phyloP scores from a whole-genome alignment of 2,329 filamentous ascomycete species.

The Colletotrichum spaethianum region DNA sequence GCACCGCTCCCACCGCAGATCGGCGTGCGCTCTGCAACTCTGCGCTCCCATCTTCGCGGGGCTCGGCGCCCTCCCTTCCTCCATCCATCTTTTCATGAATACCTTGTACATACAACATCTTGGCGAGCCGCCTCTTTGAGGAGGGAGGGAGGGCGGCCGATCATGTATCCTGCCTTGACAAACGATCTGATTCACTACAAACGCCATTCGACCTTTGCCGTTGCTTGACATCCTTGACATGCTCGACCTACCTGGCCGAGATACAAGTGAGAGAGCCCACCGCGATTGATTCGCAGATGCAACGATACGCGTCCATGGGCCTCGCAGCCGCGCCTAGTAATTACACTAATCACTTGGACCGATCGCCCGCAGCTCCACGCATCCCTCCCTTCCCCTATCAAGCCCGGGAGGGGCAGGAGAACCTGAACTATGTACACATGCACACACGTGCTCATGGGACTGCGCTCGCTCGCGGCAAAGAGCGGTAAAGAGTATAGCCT shows the following conservation, averaged over 20 bases:
- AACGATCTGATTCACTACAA: background rate
- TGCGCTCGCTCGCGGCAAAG: no score
- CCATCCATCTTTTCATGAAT: background rate
- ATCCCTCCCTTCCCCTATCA: background rate
- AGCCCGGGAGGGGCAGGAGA: no score
- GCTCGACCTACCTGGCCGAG: background rate
- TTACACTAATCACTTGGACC: background rate
- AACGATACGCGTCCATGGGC: background rate
- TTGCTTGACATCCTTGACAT: background rate
- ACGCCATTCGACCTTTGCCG: background rate
- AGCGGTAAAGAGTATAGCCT: background rate
- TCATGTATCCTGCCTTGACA: background rate
- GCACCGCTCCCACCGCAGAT: constrained; percentile 1
- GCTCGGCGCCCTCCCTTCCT: background rate
- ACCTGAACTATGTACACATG: no score
- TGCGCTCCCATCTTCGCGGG: background rate
- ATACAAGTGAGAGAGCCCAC: background rate
- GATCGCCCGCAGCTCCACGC: background rate
- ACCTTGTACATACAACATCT: background rate
- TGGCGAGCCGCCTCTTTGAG: background rate
- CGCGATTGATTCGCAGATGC: background rate
- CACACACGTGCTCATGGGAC: background rate
- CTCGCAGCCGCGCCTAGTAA: background rate
- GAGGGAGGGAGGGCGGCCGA: background rate
- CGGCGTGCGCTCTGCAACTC: background rate